phyloP scores from a whole-genome alignment of 2,329 filamentous ascomycete species.

The Metarhizium anisopliae region DNA sequence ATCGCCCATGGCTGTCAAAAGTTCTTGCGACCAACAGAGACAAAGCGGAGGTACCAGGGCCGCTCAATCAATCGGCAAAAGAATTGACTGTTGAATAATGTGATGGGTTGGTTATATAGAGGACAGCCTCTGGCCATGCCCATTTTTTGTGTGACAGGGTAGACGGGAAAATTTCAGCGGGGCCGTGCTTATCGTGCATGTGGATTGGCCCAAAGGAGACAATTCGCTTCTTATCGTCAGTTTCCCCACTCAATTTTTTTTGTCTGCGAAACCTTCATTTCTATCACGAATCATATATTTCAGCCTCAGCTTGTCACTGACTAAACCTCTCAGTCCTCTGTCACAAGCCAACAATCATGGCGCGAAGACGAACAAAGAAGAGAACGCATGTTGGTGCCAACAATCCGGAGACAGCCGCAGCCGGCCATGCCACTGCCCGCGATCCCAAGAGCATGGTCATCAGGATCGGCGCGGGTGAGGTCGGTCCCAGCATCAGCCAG shows the following conservation, averaged over 20 bases:
- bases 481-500: conserved; percentile 85
- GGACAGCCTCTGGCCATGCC: no score
- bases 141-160: no score
- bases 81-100: no score
- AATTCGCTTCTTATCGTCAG: conserved; percentile 20
- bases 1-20: conserved; percentile 20
- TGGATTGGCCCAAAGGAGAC: background rate
- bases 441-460: conserved; percentile 97
- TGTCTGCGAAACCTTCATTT: conserved; percentile 14
- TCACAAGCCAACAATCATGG: conserved; percentile 47
- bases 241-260: conserved; percentile 27
- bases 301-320: conserved; percentile 7
- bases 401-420: conserved; percentile 46
- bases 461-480: conserved; percentile 86
- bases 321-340: background rate
- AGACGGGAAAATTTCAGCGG: conserved; percentile 23
- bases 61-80: no score
- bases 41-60: background rate
- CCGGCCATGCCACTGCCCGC: conserved; percentile 54
- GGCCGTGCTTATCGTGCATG: conserved; percentile 10
- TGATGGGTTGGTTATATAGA: no score
- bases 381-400: conserved; percentile 69
- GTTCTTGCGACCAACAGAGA: background rate
- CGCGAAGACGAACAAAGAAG: conserved; percentile 75
- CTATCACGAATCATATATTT: background rate